These are phyloP conservation scores for Solanum gandarillasii DNA, from an alignment of 257 asterid species.

Conservation along the genomic window DNA sequence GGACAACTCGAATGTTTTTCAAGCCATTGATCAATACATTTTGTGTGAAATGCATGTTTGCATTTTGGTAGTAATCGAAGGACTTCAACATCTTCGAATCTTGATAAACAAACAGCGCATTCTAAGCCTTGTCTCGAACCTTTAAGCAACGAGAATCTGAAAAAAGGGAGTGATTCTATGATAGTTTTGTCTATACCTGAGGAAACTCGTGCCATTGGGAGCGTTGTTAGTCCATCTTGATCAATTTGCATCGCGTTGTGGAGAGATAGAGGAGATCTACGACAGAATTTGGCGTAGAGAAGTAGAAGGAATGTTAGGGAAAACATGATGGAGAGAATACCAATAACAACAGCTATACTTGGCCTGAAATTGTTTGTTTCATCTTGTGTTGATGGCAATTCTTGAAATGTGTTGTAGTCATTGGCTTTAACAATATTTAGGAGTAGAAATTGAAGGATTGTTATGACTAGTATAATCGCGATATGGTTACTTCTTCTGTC, in stretches of 20 bases:
- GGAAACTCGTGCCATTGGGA: conserved; percentile 1
- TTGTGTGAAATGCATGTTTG: conserved; percentile 24
- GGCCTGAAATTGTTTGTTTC: conserved; percentile 42
- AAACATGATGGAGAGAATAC: conserved; percentile 53
- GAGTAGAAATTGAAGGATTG: conserved; percentile 15
- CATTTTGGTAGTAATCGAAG: conserved; percentile 28
- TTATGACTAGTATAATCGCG: conserved; percentile 2
- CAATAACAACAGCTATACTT: conserved; percentile 64
- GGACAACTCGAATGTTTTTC: conserved; percentile 35
- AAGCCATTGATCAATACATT: conserved; percentile 28
- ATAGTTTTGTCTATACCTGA: conserved; percentile 24
- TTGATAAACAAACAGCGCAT: conserved; percentile 22
- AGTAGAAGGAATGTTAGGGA: conserved; percentile 55
- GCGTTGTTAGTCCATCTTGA: conserved; percentile 29
- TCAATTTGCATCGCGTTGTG: conserved; percentile 6
- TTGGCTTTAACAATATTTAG: conserved; percentile 19
- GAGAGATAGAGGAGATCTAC: neutral
- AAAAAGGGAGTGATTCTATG: conserved; percentile 24
- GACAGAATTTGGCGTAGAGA: conserved; percentile 62
- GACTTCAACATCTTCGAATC: conserved; percentile 22
- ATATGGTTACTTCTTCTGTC: neutral
- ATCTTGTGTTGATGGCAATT: conserved; percentile 6
- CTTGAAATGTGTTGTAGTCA: neutral
- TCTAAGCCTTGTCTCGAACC: conserved; percentile 27
- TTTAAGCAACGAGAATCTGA: conserved; percentile 19